Evolutionary conservation across 768 basidiomycete genomes (phyloP), one percentile per base, ranked within the genome.

Genomic region (Clathrus columnatus): DNA sequence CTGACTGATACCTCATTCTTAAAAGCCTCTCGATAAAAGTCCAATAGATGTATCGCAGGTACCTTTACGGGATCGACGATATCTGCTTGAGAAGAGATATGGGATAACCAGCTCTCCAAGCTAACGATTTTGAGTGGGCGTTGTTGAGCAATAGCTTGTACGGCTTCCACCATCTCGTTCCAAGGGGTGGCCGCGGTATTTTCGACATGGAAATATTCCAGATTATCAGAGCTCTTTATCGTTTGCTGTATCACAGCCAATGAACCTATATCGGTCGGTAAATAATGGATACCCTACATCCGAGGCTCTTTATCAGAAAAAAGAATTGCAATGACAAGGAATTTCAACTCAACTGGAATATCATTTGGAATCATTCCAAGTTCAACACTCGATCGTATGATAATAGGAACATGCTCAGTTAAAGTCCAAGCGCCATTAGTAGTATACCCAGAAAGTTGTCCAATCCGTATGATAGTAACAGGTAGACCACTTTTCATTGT

Each of bases 191-290:
- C 14, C 10, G 29, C 23, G 29, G 50, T 7, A 36, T 51, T 51
- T 21, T 51, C 50, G 30, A 51, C 28, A 18, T 51, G 50, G 27
- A 51, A 51, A 28, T 51, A 51, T 32, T 51, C 50, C 20, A 51
- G 30, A 2, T 18, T 21, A n/a, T 21, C 21, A 36, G 20, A 7
- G 18, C 50, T 51, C 7, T 28, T 36, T 10, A 51, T 23, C 27
- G 29, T 51, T n/a, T 51, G 50, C 29, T 36, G 30, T 36, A 51
- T 10, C 4, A 51, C 42, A 2, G 26, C 50, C 27, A 36, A 51
- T 18, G 50, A 28, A 21, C 29, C 50, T 20, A 51, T 28, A 36
- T 51, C 28, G 26, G 28, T 32, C 7, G 50, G 50, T 32, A 51
- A 10, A 28, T 36, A 51, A 5, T 28, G 50, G 7, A 51, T 36